phyloP scores from a whole-genome alignment of 305 asterid genomes.

The Fraxinus latifolia region DNA sequence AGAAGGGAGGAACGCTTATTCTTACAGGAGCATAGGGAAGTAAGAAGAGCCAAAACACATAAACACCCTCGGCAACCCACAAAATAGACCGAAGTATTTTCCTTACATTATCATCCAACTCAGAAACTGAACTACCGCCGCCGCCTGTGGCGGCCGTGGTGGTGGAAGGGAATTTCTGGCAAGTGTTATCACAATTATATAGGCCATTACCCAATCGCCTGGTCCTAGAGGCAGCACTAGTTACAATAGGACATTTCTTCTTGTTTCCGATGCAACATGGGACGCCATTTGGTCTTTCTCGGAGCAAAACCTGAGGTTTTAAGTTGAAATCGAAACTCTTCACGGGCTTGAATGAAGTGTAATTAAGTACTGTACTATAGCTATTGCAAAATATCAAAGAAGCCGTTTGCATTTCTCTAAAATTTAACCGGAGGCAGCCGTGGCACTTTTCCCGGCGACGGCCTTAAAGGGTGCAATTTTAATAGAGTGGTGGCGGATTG shows the following conservation, averaged over 20 bases:
- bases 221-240: background rate
- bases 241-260: background rate
- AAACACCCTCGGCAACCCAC: slow-evolving; percentile 71
- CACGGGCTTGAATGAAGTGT: slow-evolving; percentile 13
- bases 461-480: background rate
- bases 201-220: slow-evolving; percentile 4
- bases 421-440: slow-evolving; percentile 5
- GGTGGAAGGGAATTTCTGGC: slow-evolving; percentile 18
- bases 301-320: slow-evolving; percentile 2
- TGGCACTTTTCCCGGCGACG: background rate
- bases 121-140: slow-evolving; percentile 43
- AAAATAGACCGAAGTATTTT: slow-evolving; percentile 40
- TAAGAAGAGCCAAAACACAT: slow-evolving; percentile 81
- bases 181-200: background rate
- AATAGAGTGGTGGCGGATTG: background rate
- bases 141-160: slow-evolving; percentile 35
- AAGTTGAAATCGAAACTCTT: background rate
- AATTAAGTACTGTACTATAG: slow-evolving; percentile 15
- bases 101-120: slow-evolving; percentile 47
- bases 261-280: slow-evolving; percentile 2
- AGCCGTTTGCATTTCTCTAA: slow-evolving; percentile 27
- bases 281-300: slow-evolving; percentile 3
- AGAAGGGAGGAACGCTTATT: no score
- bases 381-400: slow-evolving; percentile 21
- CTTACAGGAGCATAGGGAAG: slow-evolving; percentile 94